Conservation (phyloP, 2,329 filamentous ascomycete genomes). For the Aureobasidium sp. region DNA sequence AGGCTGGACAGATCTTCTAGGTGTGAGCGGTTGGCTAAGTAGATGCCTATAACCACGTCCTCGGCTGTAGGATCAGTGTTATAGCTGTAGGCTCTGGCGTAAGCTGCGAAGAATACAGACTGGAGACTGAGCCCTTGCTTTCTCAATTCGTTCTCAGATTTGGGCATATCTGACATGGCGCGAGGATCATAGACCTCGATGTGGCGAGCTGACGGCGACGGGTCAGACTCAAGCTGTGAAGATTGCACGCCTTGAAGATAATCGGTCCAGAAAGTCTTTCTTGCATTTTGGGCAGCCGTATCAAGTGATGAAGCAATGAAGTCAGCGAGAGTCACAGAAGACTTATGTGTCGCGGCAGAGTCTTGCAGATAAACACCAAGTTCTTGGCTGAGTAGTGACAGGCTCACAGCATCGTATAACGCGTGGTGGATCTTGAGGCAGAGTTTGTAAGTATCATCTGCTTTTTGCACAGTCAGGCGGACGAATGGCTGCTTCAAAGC, state of each 20-base stretch:
- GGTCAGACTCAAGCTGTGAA: conserved; percentile 16
- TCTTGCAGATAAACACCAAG: conserved; percentile 37
- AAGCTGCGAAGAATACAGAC: conserved; percentile 65
- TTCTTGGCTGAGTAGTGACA: conserved; percentile 54
- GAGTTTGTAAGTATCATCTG: conserved; percentile 19
- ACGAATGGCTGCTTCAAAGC: background rate
- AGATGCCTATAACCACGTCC: conserved; percentile 64
- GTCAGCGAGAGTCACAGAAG: conserved; percentile 28
- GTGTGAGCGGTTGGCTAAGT: conserved; percentile 67
- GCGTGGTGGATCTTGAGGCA: conserved; percentile 66
- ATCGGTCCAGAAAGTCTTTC: conserved; percentile 42
- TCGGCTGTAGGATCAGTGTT: conserved; percentile 17
- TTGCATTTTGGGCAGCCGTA: conserved; percentile 15
- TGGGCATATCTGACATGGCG: conserved; percentile 34
- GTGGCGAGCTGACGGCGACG: conserved; percentile 18
- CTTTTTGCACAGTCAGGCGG: conserved; percentile 18
- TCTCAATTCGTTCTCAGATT: conserved; percentile 37
- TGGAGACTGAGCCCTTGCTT: conserved; percentile 58
- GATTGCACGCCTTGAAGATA: conserved; percentile 33
- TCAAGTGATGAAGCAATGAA: conserved; percentile 30
- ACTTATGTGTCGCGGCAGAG: background rate
- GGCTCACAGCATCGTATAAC: conserved; percentile 77
- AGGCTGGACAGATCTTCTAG: conserved; percentile 42
- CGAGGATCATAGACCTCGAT: conserved; percentile 42
- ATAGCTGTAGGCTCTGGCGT: conserved; percentile 46